Conservation (phyloP, 768 basidiomycete species). For the Trametes cingulata region DNA sequence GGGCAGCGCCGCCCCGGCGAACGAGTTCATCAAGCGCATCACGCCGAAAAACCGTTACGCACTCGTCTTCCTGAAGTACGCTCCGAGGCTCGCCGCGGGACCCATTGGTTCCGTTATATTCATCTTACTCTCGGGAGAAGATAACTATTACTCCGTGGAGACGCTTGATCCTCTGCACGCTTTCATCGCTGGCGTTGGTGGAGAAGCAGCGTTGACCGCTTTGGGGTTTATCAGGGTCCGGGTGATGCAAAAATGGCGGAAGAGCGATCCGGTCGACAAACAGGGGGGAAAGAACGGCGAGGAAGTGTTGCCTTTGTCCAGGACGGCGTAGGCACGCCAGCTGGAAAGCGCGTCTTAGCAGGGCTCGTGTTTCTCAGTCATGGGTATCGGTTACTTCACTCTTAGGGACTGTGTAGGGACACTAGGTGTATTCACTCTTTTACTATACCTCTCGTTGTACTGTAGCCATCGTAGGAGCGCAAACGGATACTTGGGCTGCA, state of each 20-base stretch:
- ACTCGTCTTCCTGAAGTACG: conserved; percentile 6
- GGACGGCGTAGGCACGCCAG: not conserved
- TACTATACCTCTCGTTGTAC: no score
- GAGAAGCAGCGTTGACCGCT: conserved; percentile 2
- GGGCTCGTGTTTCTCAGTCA: no score
- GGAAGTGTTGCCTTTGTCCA: not conserved
- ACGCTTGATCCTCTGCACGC: conserved; percentile 7
- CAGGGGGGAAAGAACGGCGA: not conserved
- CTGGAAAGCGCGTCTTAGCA: no score
- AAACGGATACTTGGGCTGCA: not conserved
- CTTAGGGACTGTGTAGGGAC: no score
- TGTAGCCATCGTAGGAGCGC: no score
- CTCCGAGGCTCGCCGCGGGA: conserved; percentile 1
- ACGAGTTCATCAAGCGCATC: conserved; percentile 15
- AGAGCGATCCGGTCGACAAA: not conserved
- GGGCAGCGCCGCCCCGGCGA: conserved; percentile 5
- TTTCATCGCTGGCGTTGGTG: not conserved
- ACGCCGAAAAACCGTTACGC: conserved; percentile 6
- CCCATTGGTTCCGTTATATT: conserved; percentile 10
- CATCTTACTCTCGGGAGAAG: not conserved
- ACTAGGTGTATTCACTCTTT: no score
- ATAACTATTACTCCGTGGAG: not conserved
- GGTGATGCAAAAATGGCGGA: not conserved
- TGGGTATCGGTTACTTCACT: no score
- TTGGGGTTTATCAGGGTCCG: not conserved